Evolutionary conservation across 179 eudicot genomes (phyloP).

Genomic region (Carnegiea gigantea): DNA sequence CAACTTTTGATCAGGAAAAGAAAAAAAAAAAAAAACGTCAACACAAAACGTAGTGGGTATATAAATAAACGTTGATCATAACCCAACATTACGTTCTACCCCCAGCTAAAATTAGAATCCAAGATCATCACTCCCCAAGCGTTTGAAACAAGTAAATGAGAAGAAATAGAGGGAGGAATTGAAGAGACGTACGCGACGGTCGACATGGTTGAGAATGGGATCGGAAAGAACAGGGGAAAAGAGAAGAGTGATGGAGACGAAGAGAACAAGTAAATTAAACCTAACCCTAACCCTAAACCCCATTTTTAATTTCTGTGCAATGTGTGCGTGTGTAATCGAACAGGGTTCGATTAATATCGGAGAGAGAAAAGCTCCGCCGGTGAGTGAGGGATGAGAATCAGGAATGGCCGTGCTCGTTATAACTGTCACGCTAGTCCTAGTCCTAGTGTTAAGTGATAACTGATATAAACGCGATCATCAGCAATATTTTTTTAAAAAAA

Average conservation of each 20-base stretch:
- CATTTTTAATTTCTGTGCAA: conserved; percentile 6
- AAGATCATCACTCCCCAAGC: background rate
- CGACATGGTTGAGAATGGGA: conserved; percentile 74
- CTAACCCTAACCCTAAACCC: conserved; percentile 20
- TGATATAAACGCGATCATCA: too few relatives aligned
- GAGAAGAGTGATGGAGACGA: conserved; percentile 33
- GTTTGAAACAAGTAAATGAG: background rate
- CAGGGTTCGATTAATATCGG: background rate
- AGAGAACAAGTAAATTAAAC: conserved; percentile 21
- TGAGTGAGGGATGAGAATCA: background rate
- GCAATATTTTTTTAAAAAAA: too few relatives aligned
- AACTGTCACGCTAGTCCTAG: background rate
- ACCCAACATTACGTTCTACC: too few relatives aligned
- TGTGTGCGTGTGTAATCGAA: background rate
- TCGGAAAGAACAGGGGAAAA: conserved; percentile 57
- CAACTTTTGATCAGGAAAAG: background rate
- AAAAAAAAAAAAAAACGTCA: too few relatives aligned
- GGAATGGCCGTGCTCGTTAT: background rate
- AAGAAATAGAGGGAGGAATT: conserved; percentile 5
- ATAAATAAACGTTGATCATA: too few relatives aligned
- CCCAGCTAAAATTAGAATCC: background rate
- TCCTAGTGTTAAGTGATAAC: background rate
- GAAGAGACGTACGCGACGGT: conserved; percentile 62
- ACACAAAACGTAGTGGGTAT: too few relatives aligned
- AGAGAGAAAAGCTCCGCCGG: conserved; percentile 2